phyloP scores from a whole-genome alignment of 768 basidiomycete genomes.

The Tricholoma sp. region DNA sequence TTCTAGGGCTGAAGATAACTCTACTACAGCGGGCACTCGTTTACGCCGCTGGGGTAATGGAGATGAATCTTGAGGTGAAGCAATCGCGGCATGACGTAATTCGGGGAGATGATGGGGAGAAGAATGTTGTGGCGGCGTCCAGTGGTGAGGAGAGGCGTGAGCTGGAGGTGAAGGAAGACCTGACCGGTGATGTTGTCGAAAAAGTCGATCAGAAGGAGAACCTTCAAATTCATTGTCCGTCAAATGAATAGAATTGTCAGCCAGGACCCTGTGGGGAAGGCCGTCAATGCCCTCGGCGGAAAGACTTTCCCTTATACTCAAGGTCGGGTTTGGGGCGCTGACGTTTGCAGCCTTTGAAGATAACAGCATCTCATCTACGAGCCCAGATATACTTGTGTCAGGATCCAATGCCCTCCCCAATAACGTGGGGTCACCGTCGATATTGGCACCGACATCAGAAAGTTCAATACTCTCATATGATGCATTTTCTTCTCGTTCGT shows the following conservation, averaged over 20 bases:
- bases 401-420: conserved; percentile 32
- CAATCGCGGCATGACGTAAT: conserved; percentile 21
- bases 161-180: conserved; percentile 22
- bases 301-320: background rate
- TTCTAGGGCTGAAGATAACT: background rate
- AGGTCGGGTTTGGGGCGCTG: conserved; percentile 8
- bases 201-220: conserved; percentile 49
- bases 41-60: conserved; percentile 31
- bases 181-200: conserved; percentile 35
- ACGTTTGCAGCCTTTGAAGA: conserved; percentile 27
- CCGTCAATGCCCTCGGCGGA: conserved; percentile 23
- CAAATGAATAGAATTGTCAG: conserved; percentile 45
- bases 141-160: conserved; percentile 9
- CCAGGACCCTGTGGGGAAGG: conserved; percentile 33
- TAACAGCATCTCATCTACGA: conserved; percentile 67
- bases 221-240: conserved; percentile 62
- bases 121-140: conserved; percentile 1
- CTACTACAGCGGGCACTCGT: conserved; percentile 21
- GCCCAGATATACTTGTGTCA: conserved; percentile 62
- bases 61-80: conserved; percentile 28
- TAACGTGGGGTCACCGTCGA: conserved; percentile 23
- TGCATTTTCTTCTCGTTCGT: conserved; percentile 22
- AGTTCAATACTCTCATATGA: conserved; percentile 43
- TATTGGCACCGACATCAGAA: conserved; percentile 34
- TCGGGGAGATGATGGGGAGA: conserved; percentile 20